A percentile compares a stretch with the other conserved stretches of the same genome.
These are phyloP conservation scores for Pseudonitzschia delicatissima DNA, from an alignment of 108 stramenopile species.

Conservation along the genomic window DNA sequence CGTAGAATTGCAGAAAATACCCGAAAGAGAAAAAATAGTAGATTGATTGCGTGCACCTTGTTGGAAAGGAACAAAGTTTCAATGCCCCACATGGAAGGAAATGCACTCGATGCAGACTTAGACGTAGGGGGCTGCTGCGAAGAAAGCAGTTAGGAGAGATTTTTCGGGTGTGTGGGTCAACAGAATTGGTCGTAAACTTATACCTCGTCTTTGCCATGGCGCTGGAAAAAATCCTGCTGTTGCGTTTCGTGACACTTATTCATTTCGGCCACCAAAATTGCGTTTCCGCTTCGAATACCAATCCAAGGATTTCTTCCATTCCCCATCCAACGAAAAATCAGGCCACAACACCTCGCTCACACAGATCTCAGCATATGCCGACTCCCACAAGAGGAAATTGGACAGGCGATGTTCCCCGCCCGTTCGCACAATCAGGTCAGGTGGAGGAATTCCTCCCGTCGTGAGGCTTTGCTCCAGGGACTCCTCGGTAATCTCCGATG, in stretches of 20 bases:
- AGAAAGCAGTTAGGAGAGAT: too few relatives aligned
- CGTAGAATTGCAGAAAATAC: too few relatives aligned
- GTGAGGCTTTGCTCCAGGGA: constrained; percentile 35
- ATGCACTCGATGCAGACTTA: too few relatives aligned
- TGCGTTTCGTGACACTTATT: too few relatives aligned
- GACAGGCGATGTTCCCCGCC: constrained; percentile 84
- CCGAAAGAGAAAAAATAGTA: too few relatives aligned
- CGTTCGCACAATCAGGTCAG: constrained; percentile 80
- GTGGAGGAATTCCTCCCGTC: constrained; percentile 53
- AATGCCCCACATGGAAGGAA: too few relatives aligned
- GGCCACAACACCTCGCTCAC: constrained; percentile 72
- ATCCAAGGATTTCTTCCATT: constrained; percentile 35
- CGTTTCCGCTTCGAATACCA: constrained; percentile 65
- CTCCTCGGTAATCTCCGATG: constrained; percentile 46
- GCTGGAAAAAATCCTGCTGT: too few relatives aligned
- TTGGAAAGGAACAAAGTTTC: too few relatives aligned
- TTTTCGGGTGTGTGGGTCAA: not conserved
- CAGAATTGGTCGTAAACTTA: not conserved
- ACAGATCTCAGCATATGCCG: constrained; percentile 80
- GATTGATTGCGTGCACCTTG: too few relatives aligned
- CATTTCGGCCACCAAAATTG: constrained; percentile 59
- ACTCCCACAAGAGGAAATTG: constrained; percentile 88
- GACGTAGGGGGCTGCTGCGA: too few relatives aligned
- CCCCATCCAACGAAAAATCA: constrained; percentile 58
- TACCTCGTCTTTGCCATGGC: too few relatives aligned